Base-by-base conservation (phyloP, 495 filamentous ascomycete genomes). In the Evernia prunastri region DNA sequence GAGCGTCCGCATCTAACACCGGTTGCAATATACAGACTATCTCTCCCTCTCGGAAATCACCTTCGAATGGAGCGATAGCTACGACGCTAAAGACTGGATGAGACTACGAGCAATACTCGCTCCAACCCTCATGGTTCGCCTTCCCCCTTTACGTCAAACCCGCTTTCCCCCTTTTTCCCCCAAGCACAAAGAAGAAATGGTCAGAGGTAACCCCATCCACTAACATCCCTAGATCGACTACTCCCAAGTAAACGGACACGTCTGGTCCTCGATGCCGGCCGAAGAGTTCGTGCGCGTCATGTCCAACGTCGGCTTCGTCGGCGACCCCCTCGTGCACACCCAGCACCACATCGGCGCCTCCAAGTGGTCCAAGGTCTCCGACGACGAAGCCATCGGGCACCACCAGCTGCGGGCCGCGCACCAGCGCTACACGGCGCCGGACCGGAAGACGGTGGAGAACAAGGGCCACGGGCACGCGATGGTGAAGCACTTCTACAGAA, bases 401-500 rank as follows among this genome's bases (percentile, higher is more conserved):
- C 66, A 74, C 63, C 74, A 75, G 33, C 42, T 74, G 3, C 63
- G 72, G 13, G 71, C 70, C 33, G 71, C 72, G 9, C 72, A 74
- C 40, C 72, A 81, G 78, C 81, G 76, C 49, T 89, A 88, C 75
- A 84, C 77, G 10, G 84, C 85, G 68, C 75, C 69, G 37, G 80
- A 72, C 61, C 67, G 76, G 49, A 75, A 70, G 61, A 71, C 76
- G 51, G 75, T 79, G 8, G 73, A 69, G 58, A 59, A 72, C 20
- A 76, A 77, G 29, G 78, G 77, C 0, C 88, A 92, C 69, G 83
- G 81, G 20, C 89, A 92, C 75, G 84, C 81, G 59, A 85, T 84
- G 62, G 89, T 87, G 72, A 81, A 81, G 67, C 85, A 89, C 71
- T 88, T 83, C 72, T 92, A 92, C 74, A 79, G 78, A 61, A 91